Conservation (phyloP, 176 grass and related monocot genomes). For the Eleusine indica region DNA sequence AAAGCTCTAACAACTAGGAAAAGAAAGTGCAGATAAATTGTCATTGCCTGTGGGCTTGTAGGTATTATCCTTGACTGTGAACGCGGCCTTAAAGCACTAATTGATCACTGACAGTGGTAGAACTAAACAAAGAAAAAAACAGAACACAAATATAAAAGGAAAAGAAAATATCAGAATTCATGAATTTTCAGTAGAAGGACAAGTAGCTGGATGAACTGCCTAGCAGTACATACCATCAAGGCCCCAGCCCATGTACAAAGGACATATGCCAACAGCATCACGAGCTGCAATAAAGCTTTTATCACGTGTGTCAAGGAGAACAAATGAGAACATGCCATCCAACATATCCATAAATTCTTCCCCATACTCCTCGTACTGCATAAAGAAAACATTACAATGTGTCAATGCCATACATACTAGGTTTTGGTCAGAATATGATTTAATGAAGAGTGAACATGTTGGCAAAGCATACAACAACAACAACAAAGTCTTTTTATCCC, state of each 20-base stretch:
- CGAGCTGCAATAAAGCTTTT: conserved; percentile 97
- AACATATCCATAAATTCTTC: conserved; percentile 96
- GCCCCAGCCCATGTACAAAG: conserved; percentile 98
- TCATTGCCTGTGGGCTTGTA: neutral
- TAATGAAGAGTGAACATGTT: conserved; percentile 1
- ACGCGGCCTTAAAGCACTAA: neutral
- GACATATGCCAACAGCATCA: conserved; percentile 96
- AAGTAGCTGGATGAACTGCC: conserved; percentile 24
- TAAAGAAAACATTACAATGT: conserved; percentile 38
- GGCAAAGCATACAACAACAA: neutral
- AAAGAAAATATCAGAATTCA: neutral
- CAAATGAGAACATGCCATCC: conserved; percentile 98
- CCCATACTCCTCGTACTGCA: conserved; percentile 96
- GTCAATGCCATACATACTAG: neutral
- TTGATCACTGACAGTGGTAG: neutral
- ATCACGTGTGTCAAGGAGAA: conserved; percentile 93
- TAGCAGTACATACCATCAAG: conserved; percentile 72
- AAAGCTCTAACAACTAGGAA: neutral
- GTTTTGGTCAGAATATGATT: conserved; percentile 10
- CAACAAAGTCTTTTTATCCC: too few species aligned
- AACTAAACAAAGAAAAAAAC: conserved; percentile 20
- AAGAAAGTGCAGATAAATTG: neutral
- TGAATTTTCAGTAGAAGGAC: neutral
- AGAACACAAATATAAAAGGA: neutral
- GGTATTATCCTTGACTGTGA: neutral